Evolutionary conservation across 352 stramenopile species (phyloP), one percentile per base, ranked within the genome.

Genomic region (Globisporangium middletonii): DNA sequence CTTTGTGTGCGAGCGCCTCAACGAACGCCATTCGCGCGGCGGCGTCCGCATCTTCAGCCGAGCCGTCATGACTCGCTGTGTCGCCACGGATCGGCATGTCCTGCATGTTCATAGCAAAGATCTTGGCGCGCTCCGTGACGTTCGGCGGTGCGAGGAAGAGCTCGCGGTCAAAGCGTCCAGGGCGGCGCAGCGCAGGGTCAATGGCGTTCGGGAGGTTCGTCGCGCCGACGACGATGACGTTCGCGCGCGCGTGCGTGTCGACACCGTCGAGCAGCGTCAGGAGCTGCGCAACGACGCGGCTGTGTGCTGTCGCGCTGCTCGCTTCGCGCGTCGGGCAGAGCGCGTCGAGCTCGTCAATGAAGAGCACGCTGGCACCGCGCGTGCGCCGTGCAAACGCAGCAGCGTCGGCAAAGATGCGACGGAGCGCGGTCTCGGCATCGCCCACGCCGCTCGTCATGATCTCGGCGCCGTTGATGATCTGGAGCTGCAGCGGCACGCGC

Each of bases 271-370:
- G 89, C 26, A 98, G 67, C 48, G 95, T 98, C 19, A 99, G 71
- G 23, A 99, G 62, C 66, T 98, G 95, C 6, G 93, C 95, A 8
- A 99, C 94, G 12, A 98, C 85, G 27, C 81, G 73, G 46, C 71
- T 89, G 63, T 89, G 73, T 2, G 73, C 69, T 28, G 70, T 79
- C 45, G 62, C 62, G 15, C 63, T 60, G 19, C 75, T 69, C 57
- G 82, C 64, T 43, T 95, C 86, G 56, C 95, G 87, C 58, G 96
- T 96, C 5, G 94, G 94, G 42, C 94, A 98, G 37, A 99, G 88
- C 15, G 81, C 94, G 72, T 99, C 96, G 3, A 99, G 63, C 48
- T 98, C 94, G 62, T 99, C 96, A 62, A 99, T 97, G 62, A 98
- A 98, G 50, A 99, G 89, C 55, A 90, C 79, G 15, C 65, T 74